phyloP scores from a whole-genome alignment of 129 eudicot genomes.

The Chrysanthemum lavandulifolium region DNA sequence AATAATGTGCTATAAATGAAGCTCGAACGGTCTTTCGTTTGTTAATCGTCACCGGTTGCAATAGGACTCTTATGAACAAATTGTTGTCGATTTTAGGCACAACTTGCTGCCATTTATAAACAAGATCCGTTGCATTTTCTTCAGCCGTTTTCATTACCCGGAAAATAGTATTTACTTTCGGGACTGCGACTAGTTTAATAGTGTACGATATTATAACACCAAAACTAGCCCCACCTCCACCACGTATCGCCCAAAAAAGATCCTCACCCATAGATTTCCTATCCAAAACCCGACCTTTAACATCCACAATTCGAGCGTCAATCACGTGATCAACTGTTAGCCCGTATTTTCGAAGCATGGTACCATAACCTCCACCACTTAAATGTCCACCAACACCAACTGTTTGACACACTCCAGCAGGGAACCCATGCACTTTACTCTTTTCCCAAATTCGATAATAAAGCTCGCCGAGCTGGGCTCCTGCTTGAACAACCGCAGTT shows the following conservation, averaged over 20 bases:
- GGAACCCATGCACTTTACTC: conserved; percentile 39
- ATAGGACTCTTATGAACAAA: conserved; percentile 25
- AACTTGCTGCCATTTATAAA: conserved; percentile 32
- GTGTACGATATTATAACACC: conserved; percentile 39
- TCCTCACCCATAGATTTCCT: conserved; percentile 39
- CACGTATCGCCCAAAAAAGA: conserved; percentile 38
- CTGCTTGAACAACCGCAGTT: conserved; percentile 26
- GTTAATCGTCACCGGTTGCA: conserved; percentile 20
- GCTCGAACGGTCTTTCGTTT: conserved; percentile 14
- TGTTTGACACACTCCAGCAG: conserved; percentile 36
- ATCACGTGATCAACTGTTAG: conserved; percentile 33
- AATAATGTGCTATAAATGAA: conserved; percentile 26
- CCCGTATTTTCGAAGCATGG: conserved; percentile 43
- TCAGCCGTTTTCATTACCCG: conserved; percentile 22
- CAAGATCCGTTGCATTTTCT: conserved; percentile 26
- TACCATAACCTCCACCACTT: conserved; percentile 38
- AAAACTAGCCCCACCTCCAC: conserved; percentile 39
- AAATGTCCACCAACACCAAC: conserved; percentile 39
- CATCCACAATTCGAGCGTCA: conserved; percentile 29
- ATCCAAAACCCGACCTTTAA: conserved; percentile 25
- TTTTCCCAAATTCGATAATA: conserved; percentile 32
- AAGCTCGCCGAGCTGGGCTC: conserved; percentile 34
- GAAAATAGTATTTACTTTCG: conserved; percentile 24
- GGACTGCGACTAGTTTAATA: conserved; percentile 33
- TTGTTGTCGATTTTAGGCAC: not conserved